Percentiles rank a stretch among this genome's conserved stretches.
Evolutionary conservation across 345 rosid species (phyloP).

Genomic region (Eucalyptus dawsonii): DNA sequence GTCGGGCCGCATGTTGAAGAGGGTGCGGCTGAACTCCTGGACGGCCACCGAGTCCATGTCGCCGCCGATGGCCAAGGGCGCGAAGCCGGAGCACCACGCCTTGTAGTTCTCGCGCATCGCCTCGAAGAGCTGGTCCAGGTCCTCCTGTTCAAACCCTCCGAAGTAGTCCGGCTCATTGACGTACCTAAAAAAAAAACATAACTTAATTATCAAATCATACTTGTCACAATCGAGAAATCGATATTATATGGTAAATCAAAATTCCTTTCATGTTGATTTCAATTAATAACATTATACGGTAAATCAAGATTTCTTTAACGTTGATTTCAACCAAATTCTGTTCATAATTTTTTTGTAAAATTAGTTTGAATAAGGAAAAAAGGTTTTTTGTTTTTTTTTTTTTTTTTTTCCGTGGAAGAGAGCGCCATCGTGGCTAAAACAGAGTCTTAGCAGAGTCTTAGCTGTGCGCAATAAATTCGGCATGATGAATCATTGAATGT

Average conservation of each 20-base stretch:
- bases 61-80: conserved; percentile 76
- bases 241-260: background rate
- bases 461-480: background rate
- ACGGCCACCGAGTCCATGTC: conserved; percentile 85
- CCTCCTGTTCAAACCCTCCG: conserved; percentile 87
- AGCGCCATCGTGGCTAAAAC: background rate
- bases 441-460: background rate
- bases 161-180: conserved; percentile 69
- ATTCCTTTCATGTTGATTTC: background rate
- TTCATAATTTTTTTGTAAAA: background rate
- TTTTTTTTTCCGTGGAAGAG: background rate
- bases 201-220: background rate
- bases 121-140: conserved; percentile 61
- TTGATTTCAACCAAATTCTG: background rate
- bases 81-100: conserved; percentile 89
- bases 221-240: background rate
- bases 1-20: conserved; percentile 95
- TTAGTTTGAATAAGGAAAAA: background rate
- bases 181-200: conserved; percentile 17
- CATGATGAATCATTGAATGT: background rate
- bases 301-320: background rate
- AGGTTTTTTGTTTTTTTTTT: too few species aligned
- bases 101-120: conserved; percentile 72
- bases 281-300: background rate
- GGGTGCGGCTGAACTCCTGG: conserved; percentile 89